Base-by-base conservation (phyloP, 768 basidiomycete species). In the Podaxis sp. region DNA sequence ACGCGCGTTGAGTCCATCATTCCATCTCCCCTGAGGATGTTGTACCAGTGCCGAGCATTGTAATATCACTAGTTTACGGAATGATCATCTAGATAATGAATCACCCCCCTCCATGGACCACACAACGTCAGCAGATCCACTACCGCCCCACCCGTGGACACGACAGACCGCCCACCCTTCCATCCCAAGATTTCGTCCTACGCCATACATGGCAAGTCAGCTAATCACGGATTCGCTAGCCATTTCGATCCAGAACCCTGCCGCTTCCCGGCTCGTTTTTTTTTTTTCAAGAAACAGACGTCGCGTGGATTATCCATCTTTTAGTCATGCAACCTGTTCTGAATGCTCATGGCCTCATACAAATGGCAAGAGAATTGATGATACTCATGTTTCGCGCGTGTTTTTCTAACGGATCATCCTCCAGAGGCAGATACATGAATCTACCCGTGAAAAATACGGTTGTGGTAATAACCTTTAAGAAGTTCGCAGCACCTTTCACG, bases 61-160 rank as follows among this genome's bases (percentile, higher is more conserved):
- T 63, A 51, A 36, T 39, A 24, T 30, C 36, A 51, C 42, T 62
- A 61, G 52, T 49, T 44, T 57, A 40, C 30, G 54, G 54, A 56
- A 57, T 48, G 61, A 62, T 48, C 61, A 62, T 59, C 48, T 62
- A 57, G 55, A 63, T 63, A 56, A 24, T 49, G 46, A 49, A 8
- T 48, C 19, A 38, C 12, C 22, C 39, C 54, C 8, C 22, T 30
- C 46, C 54, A 46, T 42, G 33, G 51, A 38, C 24, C 54, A 28
- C 28, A 55, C 26, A 51, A 15, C 33, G 26, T 55, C 46, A 54
- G 52, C 53, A 46, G 61, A 62, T 62, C 61, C 42, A 62, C 26
- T 55, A 30, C 40, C 38, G 24, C 39, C 60, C 60, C 36, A 44
- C 42, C 48, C 3, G 26, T 33, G n/a, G 28, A 36, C 6, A 53